Percentiles rank a stretch among this genome's conserved stretches.
Evolutionary conservation across 805 yeast genomes (phyloP).

Genomic region (Zygotorulaspora florentina): DNA sequence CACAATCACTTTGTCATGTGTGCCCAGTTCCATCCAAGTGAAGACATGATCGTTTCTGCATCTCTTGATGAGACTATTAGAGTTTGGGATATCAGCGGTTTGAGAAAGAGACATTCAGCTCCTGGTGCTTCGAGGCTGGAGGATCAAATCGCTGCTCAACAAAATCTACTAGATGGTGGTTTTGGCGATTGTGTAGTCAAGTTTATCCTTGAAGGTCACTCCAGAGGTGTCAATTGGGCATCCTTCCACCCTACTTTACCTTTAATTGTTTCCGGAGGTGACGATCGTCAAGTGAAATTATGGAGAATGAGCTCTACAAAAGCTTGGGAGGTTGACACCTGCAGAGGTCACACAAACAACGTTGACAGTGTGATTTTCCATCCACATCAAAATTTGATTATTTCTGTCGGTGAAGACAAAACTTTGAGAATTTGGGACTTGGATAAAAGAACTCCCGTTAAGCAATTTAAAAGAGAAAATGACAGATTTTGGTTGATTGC

Average conservation of each 20-base stretch:
- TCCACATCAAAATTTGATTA: constrained; percentile 85
- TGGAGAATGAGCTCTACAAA: constrained; percentile 98
- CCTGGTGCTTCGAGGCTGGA: constrained; percentile 48
- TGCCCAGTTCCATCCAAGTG: constrained; percentile 95
- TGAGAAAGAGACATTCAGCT: constrained; percentile 93
- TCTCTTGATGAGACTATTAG: constrained; percentile 98
- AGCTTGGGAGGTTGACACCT: constrained; percentile 99
- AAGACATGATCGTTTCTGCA: constrained; percentile 91
- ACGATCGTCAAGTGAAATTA: constrained; percentile 88
- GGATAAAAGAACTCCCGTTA: constrained; percentile 87
- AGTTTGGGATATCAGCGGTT: constrained; percentile 96
- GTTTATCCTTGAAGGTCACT: constrained; percentile 95
- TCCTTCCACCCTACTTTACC: constrained; percentile 96
- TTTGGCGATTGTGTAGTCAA: constrained; percentile 96
- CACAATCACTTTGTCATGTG: constrained; percentile 98
- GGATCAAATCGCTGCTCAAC: constrained; percentile 46
- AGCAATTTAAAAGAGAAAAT: constrained; percentile 87
- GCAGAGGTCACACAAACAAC: constrained; percentile 95
- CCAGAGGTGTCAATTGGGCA: constrained; percentile 98
- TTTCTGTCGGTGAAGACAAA: constrained; percentile 94
- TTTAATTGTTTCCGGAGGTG: constrained; percentile 91
- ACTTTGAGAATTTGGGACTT: constrained; percentile 96
- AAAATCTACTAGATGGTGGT: constrained; percentile 80
- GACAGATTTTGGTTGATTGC: constrained; percentile 94
- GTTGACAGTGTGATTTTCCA: constrained; percentile 88